A percentile compares a stretch with the other conserved stretches of the same genome.
These are phyloP conservation scores for Paxillus involutus DNA, from an alignment of 768 basidiomycete species.

Conservation along the genomic window DNA sequence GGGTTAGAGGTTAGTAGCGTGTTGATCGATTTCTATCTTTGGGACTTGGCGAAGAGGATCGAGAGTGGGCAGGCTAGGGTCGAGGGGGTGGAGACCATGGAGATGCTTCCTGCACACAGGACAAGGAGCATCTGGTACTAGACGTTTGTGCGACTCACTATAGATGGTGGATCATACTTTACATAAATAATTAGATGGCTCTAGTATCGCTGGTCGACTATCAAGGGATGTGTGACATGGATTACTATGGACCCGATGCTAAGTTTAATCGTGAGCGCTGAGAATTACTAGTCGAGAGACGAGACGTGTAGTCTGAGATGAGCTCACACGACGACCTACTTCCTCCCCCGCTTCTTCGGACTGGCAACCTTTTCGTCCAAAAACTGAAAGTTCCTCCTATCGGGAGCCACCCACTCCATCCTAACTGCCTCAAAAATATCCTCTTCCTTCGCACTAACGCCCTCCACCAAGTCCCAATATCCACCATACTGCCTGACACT, in stretches of 20 bases:
- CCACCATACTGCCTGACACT: slow-evolving; percentile 13
- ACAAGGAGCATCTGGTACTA: slow-evolving; percentile 89
- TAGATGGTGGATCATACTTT: background rate
- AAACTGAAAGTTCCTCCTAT: slow-evolving; percentile 24
- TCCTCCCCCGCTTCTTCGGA: slow-evolving; percentile 2
- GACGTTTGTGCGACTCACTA: slow-evolving; percentile 8
- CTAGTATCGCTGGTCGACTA: background rate
- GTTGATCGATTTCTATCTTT: slow-evolving; percentile 87
- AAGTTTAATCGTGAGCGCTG: background rate
- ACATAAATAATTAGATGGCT: slow-evolving; percentile 8
- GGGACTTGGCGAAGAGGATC: slow-evolving; percentile 81
- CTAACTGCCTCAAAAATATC: slow-evolving; percentile 23
- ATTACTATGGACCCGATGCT: background rate
- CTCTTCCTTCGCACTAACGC: slow-evolving; percentile 22
- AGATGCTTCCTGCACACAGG: slow-evolving; percentile 70
- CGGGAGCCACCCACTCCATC: slow-evolving; percentile 28
- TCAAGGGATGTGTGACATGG: background rate
- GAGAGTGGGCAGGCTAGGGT: slow-evolving; percentile 62
- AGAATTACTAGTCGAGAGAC: background rate
- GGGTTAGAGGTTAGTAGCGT: slow-evolving; percentile 60
- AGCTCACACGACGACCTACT: background rate
- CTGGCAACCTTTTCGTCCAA: slow-evolving; percentile 1
- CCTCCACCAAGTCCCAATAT: slow-evolving; percentile 21
- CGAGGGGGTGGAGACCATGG: slow-evolving; percentile 54
- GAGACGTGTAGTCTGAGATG: background rate